Percentiles rank a stretch among this genome's conserved stretches.
These are phyloP conservation scores for Stromatinia cepivora DNA, from an alignment of 2,329 filamentous ascomycete species.

Conservation along the genomic window DNA sequence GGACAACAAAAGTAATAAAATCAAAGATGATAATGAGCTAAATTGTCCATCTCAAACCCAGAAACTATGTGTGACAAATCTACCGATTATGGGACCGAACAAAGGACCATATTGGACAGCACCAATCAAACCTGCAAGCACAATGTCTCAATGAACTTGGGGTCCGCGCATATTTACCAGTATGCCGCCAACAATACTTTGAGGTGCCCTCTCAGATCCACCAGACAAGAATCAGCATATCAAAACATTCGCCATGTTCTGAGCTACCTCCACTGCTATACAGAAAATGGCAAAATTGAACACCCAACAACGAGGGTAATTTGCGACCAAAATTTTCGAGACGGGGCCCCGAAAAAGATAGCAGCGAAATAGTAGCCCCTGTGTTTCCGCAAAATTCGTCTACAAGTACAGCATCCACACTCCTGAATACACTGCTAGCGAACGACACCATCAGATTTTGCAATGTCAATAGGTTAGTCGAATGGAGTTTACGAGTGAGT, in stretches of 20 bases:
- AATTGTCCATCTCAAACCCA: constrained; percentile 60
- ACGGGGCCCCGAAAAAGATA: constrained; percentile 45
- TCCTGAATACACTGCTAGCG: constrained; percentile 34
- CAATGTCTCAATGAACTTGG: constrained; percentile 59
- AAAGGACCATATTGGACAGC: constrained; percentile 42
- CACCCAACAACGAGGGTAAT: constrained; percentile 51
- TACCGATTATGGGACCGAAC: constrained; percentile 41
- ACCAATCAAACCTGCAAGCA: constrained; percentile 62
- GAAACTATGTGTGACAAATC: constrained; percentile 48
- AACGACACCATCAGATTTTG: constrained; percentile 24
- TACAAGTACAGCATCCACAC: constrained; percentile 27
- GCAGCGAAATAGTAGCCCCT: neutral
- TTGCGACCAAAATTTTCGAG: constrained; percentile 52
- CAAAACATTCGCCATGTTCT: constrained; percentile 54
- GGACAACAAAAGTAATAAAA: constrained; percentile 41
- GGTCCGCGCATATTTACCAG: constrained; percentile 65
- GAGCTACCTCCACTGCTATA: constrained; percentile 54
- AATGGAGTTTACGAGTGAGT: constrained; percentile 30
- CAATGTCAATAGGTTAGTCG: constrained; percentile 25
- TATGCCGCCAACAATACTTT: constrained; percentile 55
- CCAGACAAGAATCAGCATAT: constrained; percentile 55
- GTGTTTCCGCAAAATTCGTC: constrained; percentile 32
- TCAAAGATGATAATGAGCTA: constrained; percentile 55
- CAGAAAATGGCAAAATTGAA: constrained; percentile 53
- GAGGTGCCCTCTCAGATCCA: constrained; percentile 50